Conservation (phyloP, 257 asterid species). For the Solanum sitiens region DNA sequence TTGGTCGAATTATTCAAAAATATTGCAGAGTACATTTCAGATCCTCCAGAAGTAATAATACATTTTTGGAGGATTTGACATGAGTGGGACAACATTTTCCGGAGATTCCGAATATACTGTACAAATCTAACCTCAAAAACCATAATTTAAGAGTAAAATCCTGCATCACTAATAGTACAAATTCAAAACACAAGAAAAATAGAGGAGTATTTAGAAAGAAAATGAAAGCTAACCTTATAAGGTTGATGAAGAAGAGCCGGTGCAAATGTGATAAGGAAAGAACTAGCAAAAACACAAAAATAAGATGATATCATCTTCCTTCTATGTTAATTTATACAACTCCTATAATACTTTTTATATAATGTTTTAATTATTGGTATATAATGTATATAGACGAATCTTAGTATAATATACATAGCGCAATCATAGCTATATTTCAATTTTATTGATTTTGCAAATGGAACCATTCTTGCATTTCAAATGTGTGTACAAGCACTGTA, state of each 20-base stretch:
- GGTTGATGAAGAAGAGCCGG: too few species aligned
- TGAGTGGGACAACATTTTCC: background rate
- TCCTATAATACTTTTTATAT: too few species aligned
- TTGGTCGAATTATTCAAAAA: background rate
- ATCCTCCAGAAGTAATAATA: too few species aligned
- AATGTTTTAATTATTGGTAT: too few species aligned
- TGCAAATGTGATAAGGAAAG: too few species aligned
- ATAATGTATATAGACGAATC: too few species aligned
- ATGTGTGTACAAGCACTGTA: conserved; percentile 25
- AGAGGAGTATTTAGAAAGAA: background rate
- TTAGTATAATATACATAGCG: too few species aligned
- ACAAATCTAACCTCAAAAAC: background rate
- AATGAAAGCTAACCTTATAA: background rate
- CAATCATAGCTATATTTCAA: background rate
- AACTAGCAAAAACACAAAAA: too few species aligned
- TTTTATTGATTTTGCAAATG: conserved; percentile 20
- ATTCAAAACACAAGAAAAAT: background rate
- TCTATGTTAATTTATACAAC: too few species aligned
- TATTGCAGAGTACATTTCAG: background rate
- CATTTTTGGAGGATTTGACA: background rate
- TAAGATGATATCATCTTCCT: too few species aligned
- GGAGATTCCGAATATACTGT: background rate
- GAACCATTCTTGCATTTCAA: conserved; percentile 20
- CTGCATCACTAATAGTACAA: background rate
- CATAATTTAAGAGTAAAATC: background rate